These are phyloP conservation scores for Aegilops tauschii DNA, from an alignment of 176 grass and related monocot genomes.

Conservation along the genomic window DNA sequence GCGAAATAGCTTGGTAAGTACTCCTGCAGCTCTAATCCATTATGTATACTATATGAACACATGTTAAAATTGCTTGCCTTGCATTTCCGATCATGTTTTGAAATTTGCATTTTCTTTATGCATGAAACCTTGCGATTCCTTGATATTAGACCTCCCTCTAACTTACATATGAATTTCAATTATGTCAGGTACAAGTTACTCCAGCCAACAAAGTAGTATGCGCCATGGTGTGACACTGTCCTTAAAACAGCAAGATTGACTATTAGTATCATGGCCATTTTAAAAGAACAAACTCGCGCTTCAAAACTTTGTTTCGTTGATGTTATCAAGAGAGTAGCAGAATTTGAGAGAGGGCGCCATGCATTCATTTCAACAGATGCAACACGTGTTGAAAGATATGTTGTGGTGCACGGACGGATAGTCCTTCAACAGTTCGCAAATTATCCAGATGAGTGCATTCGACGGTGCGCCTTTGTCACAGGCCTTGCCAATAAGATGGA, in stretches of 20 bases:
- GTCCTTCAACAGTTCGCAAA: too few species aligned
- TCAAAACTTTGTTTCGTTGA: background rate
- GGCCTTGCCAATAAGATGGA: too few species aligned
- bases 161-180: conserved; percentile 33
- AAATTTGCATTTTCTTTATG: conserved; percentile 2
- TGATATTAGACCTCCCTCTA: conserved; percentile 3
- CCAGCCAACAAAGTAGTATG: conserved; percentile 71
- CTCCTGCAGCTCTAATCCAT: background rate
- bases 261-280: conserved; percentile 43
- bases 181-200: conserved; percentile 69
- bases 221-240: conserved; percentile 44
- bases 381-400: too few species aligned
- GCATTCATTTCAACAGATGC: too few species aligned
- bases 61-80: background rate
- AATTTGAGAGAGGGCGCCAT: too few species aligned
- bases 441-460: too few species aligned
- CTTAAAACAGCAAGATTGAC: conserved; percentile 69
- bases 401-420: too few species aligned
- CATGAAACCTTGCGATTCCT: background rate
- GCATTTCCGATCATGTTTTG: background rate
- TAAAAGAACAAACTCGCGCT: conserved; percentile 28
- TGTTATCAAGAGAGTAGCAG: too few species aligned
- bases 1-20: conserved; percentile 61
- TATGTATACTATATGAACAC: background rate
- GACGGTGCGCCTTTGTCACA: too few species aligned